These are phyloP conservation scores for Adansonia grandidieri DNA, from an alignment of 441 rosid genomes.

Conservation along the genomic window DNA sequence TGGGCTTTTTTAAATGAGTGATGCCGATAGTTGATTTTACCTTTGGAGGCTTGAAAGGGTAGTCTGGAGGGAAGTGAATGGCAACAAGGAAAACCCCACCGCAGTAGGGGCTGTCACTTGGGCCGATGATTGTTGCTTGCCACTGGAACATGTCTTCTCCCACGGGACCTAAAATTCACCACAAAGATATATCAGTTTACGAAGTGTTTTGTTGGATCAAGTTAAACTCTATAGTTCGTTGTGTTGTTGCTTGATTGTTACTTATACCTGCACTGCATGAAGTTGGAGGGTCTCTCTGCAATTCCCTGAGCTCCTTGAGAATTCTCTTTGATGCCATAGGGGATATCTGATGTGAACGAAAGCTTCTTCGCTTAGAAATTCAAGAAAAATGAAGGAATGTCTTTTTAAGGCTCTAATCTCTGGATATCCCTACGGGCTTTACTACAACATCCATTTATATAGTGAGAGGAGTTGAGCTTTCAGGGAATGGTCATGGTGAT, in stretches of 20 bases:
- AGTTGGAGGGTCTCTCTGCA: slow-evolving; percentile 48
- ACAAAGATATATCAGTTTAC: background rate
- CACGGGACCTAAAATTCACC: slow-evolving; percentile 33
- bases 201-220: background rate
- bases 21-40: slow-evolving; percentile 14
- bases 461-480: background rate
- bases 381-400: background rate
- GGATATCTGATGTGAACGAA: background rate
- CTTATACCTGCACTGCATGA: slow-evolving; percentile 44
- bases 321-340: slow-evolving; percentile 46
- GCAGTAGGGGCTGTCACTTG: slow-evolving; percentile 43
- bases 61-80: slow-evolving; percentile 45
- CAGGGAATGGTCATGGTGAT: background rate
- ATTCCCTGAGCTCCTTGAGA: slow-evolving; percentile 45
- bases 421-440: background rate
- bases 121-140: slow-evolving; percentile 46
- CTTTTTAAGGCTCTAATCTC: background rate
- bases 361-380: background rate
- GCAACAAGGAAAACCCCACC: slow-evolving; percentile 45
- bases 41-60: slow-evolving; percentile 55
- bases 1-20: background rate
- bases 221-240: background rate
- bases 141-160: slow-evolving; percentile 47
- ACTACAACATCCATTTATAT: slow-evolving; percentile 19
- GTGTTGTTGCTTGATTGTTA: background rate